Evolutionary conservation across 78 protist genomes (phyloP).

Genomic region (Tieghemostelium lacteum): DNA sequence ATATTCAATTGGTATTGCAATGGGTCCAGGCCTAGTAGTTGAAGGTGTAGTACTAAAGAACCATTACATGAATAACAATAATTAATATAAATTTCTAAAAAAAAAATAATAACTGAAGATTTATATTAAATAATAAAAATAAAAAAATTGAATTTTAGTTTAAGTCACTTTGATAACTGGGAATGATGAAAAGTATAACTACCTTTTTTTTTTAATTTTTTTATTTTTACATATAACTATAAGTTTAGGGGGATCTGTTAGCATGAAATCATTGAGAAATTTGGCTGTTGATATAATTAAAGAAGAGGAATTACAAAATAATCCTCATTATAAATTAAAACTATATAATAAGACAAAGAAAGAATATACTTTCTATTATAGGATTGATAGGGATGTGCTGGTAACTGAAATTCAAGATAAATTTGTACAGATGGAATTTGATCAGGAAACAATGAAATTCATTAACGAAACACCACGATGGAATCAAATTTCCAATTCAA

Average conservation of each 20-base stretch:
- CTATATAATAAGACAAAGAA: conserved; percentile 5
- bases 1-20: conserved; percentile 31
- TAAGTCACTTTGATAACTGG: too few species aligned
- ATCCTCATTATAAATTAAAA: neutral
- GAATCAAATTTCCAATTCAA: conserved; percentile 21
- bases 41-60: conserved; percentile 68
- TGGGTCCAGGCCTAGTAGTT: conserved; percentile 75
- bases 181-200: too few species aligned
- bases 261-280: conserved; percentile 51
- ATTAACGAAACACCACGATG: conserved; percentile 59
- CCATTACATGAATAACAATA: neutral
- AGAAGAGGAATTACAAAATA: conserved; percentile 4
- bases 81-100: neutral
- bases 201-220: too few species aligned
- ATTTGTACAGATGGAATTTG: conserved; percentile 26
- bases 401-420: neutral
- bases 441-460: conserved; percentile 29
- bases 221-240: too few species aligned
- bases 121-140: too few species aligned
- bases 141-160: too few species aligned
- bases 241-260: too few species aligned
- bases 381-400: neutral
- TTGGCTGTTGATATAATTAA: conserved; percentile 55
- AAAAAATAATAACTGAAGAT: too few species aligned
- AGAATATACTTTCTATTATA: conserved; percentile 39